Percentiles rank a stretch among this genome's conserved stretches.
Evolutionary conservation across 1,284 basidiomycete genomes (phyloP).

Genomic region (Farysia itapuensis): DNA sequence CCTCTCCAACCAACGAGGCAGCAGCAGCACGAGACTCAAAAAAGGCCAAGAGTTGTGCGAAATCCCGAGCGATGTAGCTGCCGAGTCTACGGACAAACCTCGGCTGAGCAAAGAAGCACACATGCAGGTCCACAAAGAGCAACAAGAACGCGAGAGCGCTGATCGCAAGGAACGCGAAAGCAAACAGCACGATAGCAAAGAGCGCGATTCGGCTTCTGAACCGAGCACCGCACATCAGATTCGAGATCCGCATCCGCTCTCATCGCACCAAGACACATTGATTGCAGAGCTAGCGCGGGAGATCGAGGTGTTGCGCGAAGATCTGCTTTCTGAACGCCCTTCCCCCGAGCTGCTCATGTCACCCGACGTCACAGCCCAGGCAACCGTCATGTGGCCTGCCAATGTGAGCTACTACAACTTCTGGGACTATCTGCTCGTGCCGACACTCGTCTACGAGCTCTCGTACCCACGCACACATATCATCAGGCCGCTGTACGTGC

Average conservation of each 20-base stretch:
- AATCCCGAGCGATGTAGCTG: neutral
- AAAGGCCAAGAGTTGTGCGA: neutral
- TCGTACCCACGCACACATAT: constrained; percentile 87
- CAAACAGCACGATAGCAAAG: neutral
- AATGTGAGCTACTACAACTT: constrained; percentile 86
- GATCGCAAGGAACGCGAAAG: constrained; percentile 6
- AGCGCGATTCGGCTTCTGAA: neutral
- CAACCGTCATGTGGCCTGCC: constrained; percentile 71
- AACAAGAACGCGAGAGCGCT: constrained; percentile 10
- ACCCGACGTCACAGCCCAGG: constrained; percentile 10
- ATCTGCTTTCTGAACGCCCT: constrained; percentile 65
- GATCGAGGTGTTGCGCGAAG: constrained; percentile 75
- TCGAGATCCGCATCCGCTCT: constrained; percentile 66
- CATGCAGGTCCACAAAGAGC: constrained; percentile 20
- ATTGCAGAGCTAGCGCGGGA: constrained; percentile 75
- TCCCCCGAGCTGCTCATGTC: constrained; percentile 1
- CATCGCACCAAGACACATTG: constrained; percentile 71
- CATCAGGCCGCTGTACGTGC: constrained; percentile 84
- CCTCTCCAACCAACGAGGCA: constrained; percentile 32
- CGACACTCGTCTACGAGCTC: constrained; percentile 91
- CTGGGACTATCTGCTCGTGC: constrained; percentile 82
- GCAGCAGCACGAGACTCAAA: constrained; percentile 1
- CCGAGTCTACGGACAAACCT: constrained; percentile 1
- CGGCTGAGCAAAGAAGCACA: constrained; percentile 24
- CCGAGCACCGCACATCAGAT: constrained; percentile 11